Evolutionary conservation across 2,329 filamentous ascomycete species (phyloP).

Genomic region (Chaetomiaceae sp.): DNA sequence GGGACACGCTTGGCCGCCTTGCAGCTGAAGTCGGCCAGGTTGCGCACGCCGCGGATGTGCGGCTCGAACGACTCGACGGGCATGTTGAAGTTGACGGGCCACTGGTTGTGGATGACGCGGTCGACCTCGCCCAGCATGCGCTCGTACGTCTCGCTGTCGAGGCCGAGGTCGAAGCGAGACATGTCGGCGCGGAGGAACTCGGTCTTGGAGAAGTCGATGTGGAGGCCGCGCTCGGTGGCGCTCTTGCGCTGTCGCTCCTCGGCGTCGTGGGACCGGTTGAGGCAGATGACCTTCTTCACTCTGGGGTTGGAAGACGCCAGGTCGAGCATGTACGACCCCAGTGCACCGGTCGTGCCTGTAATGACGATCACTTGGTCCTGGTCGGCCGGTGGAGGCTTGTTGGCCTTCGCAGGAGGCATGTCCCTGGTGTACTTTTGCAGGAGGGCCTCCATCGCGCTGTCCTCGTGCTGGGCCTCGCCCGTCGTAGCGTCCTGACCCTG

Average conservation of each 20-base stretch:
- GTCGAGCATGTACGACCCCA: slow-evolving; percentile 46
- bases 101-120: slow-evolving; percentile 51
- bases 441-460: slow-evolving; percentile 32
- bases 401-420: slow-evolving; percentile 24
- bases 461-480: slow-evolving; percentile 17
- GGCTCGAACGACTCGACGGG: slow-evolving; percentile 45
- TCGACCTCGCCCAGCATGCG: slow-evolving; percentile 38
- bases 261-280: slow-evolving; percentile 45
- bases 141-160: slow-evolving; percentile 35
- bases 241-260: slow-evolving; percentile 37
- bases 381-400: slow-evolving; percentile 30
- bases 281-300: slow-evolving; percentile 42
- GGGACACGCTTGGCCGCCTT: slow-evolving; percentile 33
- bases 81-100: slow-evolving; percentile 53
- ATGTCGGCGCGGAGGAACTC: slow-evolving; percentile 49
- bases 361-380: slow-evolving; percentile 40
- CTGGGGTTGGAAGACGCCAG: slow-evolving; percentile 31
- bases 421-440: slow-evolving; percentile 35
- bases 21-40: slow-evolving; percentile 41
- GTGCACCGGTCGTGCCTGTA: slow-evolving; percentile 46
- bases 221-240: slow-evolving; percentile 37
- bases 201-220: slow-evolving; percentile 35
- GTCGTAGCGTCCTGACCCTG: slow-evolving; percentile 16
- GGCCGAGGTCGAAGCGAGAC: slow-evolving; percentile 43
- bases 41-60: slow-evolving; percentile 46